Conservation (phyloP, 2,329 filamentous ascomycete species). For the Magnaporthiopsis rhizophila region DNA sequence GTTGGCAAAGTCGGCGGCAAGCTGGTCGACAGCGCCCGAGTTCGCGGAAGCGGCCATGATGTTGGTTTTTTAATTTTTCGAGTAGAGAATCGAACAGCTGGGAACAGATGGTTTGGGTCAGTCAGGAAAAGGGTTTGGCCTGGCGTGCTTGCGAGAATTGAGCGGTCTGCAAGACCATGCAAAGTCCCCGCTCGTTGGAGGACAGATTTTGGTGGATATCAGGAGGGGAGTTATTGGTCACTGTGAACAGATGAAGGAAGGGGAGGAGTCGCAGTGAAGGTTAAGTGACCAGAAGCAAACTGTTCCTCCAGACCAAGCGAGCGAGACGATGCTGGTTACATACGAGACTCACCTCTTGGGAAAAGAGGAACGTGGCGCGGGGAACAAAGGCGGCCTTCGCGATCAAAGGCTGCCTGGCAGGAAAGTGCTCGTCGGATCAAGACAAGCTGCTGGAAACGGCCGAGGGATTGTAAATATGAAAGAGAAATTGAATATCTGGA, state of each 20-base stretch:
- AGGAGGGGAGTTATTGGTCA: background rate
- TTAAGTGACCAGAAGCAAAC: background rate
- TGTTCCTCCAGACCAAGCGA: background rate
- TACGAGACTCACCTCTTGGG: background rate
- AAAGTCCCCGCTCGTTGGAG: background rate
- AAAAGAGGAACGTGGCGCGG: background rate
- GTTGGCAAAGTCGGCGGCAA: conserved; percentile 69
- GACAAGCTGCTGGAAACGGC: background rate
- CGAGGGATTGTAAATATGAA: conserved; percentile 2
- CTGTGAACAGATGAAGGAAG: background rate
- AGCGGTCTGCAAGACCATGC: background rate
- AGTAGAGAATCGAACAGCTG: background rate
- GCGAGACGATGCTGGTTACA: background rate
- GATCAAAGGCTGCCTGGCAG: background rate
- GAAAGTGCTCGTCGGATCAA: background rate
- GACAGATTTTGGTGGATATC: background rate
- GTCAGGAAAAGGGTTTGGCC: background rate
- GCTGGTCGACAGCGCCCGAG: conserved; percentile 65
- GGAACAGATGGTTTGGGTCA: background rate
- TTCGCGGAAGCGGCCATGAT: conserved; percentile 55
- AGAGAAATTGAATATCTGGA: background rate
- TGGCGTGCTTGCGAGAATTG: background rate
- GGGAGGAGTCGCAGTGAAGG: background rate
- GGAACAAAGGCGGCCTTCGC: background rate
- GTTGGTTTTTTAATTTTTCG: conserved; percentile 14